Base-by-base conservation (phyloP, 2,329 filamentous ascomycete species). In the Talaromyces verruculosus region DNA sequence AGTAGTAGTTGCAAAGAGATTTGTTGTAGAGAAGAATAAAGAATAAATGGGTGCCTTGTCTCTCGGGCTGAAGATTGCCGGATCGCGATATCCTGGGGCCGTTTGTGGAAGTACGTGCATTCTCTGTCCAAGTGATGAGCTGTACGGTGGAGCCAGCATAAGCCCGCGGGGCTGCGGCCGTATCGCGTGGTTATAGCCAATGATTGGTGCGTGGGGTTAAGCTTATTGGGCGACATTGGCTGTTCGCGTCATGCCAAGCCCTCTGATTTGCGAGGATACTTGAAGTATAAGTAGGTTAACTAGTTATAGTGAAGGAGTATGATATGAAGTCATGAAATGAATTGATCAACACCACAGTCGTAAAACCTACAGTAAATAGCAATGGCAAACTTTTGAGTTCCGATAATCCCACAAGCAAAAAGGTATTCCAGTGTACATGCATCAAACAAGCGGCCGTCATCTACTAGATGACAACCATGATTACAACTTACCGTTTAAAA, bases 401-500 rank as follows among this genome's bases (percentile, higher is more conserved):
- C 37, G 57, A 60, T 60, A 43, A 60, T 60, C 22, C 57, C 57
- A 59, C 55, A 45, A 60, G 37, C 37, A 37, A 60, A 49, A 41
- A 63, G 61, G 61, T 51, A 63, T 51, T 63, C 49, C 49, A 63
- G 37, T 39, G 51, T 64, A 58, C 62, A 64, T 45, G 41, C 37
- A 60, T 60, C 37, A 47, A 64, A 64, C 22, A 47, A 63, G 17
- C 25, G 30, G 45, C 30, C n/a, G 51, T 58, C 39, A 28, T 47
- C 22, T 47, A 64, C 49, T 35, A n/a, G 8, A n/a, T 25, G 39
- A 45, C 45, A n/a, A 39, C 49, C 49, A 53, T 53, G 17, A 33
- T 62, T 61, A 37, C 58, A 60, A 65, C 62, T 65, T 63, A 67
- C 66, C 62, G 63, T 62, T 41, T 33, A 63, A 45, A 67, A 61